Evolutionary conservation across 441 rosid genomes (phyloP), one percentile per base, ranked within the genome.

Genomic region (Arabidopsis lyrata): DNA sequence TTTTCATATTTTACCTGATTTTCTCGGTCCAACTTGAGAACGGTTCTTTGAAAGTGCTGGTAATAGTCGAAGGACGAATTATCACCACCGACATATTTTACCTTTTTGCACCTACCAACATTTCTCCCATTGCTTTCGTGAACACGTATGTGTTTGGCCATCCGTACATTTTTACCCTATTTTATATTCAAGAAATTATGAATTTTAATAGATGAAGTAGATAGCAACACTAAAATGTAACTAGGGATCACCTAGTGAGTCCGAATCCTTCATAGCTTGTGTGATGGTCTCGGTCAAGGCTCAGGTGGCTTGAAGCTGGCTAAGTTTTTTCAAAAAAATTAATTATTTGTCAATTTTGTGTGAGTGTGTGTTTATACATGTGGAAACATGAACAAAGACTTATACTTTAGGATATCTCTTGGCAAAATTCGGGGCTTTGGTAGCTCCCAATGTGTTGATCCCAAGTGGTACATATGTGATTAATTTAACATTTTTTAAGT

Each of bases 371-470:
- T 24, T 5, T 34, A 14, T 31, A 90, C 97, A 90, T 13, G 98
- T 91, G 38, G 97, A 93, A 31, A 91, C 90, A 24, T 90, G 98
- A 64, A 90, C 78, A 53, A 88, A 70, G 8, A 84, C 81, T 65
- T 73, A 77, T 22, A 87, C 77, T 31, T 83, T 87, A 14, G 39
- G 53, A 66, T 95, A 90, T 76, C 81, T 85, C 84, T 85, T 85
- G 73, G 90, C 86, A 61, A 93, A 93, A 70, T 82, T 78, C 36
- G 76, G 10, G 16, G 84, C 83, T 52, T 86, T 52, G 67, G 78
- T 81, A 35, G 89, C 88, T 77, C 98, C 98, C 50, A 85, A 48
- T 36, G 98, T 86, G 77, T 93, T 91, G 70, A 86, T 81, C 50
- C 76, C 82, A 67, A 91, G 83, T 48, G 95, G 87, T 49, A 84